Evolutionary conservation across 2,329 filamentous ascomycete species (phyloP).

Genomic region (Ceratocystis smalleyi): DNA sequence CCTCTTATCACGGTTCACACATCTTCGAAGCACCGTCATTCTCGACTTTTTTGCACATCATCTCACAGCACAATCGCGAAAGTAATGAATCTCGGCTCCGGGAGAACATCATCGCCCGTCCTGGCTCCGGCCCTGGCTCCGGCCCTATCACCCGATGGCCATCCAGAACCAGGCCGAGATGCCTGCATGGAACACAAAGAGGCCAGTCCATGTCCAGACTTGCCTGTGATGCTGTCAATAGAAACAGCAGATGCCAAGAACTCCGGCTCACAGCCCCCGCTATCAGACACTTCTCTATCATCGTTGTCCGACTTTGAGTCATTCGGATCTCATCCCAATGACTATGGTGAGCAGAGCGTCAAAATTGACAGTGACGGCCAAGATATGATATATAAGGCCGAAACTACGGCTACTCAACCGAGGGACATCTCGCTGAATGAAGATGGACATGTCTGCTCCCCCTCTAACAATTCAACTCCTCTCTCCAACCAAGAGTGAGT

Average conservation of each 20-base stretch:
- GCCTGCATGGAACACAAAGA: neutral
- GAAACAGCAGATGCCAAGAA: neutral
- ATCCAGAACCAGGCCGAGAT: neutral
- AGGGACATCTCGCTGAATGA: neutral
- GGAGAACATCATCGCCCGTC: neutral
- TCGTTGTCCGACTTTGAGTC: constrained; percentile 11
- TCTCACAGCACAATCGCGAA: neutral
- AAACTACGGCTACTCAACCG: neutral
- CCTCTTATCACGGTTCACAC: neutral
- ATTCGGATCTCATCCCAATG: constrained; percentile 1
- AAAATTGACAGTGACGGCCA: neutral
- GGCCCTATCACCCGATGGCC: neutral
- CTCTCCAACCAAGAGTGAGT: neutral
- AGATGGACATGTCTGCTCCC: neutral
- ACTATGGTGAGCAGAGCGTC: neutral
- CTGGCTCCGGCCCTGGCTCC: constrained; percentile 1
- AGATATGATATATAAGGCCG: neutral
- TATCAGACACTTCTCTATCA: constrained; percentile 12
- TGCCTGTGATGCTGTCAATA: neutral
- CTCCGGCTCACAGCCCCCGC: neutral
- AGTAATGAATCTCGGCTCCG: constrained; percentile 5
- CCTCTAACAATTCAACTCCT: neutral
- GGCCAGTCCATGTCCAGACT: neutral
- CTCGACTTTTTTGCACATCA: neutral
- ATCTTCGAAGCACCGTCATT: neutral